phyloP scores from a whole-genome alignment of 768 basidiomycete species.

The Trametes sanguinea region DNA sequence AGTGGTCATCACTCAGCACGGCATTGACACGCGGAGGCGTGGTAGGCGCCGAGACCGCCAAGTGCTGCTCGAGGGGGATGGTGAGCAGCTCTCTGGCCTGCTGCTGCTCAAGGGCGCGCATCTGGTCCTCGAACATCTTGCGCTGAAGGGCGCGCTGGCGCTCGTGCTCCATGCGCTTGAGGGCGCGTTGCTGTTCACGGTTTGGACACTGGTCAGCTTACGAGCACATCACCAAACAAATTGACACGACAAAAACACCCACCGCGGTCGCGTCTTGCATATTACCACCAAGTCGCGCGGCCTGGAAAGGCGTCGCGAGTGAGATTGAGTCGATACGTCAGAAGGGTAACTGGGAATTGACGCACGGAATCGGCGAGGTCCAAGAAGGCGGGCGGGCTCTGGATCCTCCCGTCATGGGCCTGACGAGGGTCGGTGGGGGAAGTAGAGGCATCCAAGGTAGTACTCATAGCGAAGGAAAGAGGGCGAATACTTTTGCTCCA shows the following conservation, averaged over 20 bases:
- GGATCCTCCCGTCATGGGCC: conserved; percentile 71
- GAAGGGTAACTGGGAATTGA: conserved; percentile 25
- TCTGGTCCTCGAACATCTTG: conserved; percentile 94
- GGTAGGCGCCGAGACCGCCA: conserved; percentile 88
- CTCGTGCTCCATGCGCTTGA: conserved; percentile 89
- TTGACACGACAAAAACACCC: conserved; percentile 37
- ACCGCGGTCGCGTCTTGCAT: conserved; percentile 86
- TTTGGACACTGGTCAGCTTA: conserved; percentile 34
- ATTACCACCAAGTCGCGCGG: conserved; percentile 83
- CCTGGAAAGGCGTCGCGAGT: conserved; percentile 43
- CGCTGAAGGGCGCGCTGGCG: conserved; percentile 85
- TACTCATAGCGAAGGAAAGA: conserved; percentile 64
- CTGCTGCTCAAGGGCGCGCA: conserved; percentile 89
- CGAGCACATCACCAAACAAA: conserved; percentile 3
- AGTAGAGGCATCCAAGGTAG: conserved; percentile 68
- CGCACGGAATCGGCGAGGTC: conserved; percentile 92
- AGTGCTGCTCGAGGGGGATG: conserved; percentile 75
- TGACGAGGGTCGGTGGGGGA: conserved; percentile 71
- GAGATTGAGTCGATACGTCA: conserved; percentile 15
- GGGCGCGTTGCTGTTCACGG: conserved; percentile 71
- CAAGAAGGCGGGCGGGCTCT: conserved; percentile 89
- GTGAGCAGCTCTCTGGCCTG: conserved; percentile 84
- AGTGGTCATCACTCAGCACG: conserved; percentile 60
- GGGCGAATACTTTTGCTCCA: conserved; percentile 53
- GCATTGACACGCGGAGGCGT: conserved; percentile 82